phyloP scores from a whole-genome alignment of 192 early-diverging fungal species.

The Podochytrium sp. region DNA sequence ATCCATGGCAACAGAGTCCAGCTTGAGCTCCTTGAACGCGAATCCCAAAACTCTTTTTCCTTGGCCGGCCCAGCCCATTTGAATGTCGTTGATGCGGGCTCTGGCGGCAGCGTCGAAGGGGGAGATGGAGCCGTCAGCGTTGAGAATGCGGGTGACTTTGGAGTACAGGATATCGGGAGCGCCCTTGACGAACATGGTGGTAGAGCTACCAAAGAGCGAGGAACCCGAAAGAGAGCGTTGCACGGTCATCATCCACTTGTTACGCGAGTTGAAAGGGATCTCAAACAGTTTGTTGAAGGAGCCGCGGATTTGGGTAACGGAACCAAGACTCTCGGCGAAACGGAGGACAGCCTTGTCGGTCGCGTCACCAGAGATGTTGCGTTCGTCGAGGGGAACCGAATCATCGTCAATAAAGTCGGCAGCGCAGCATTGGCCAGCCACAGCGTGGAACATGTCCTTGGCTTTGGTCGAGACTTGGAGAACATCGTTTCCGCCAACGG shows the following conservation, averaged over 20 bases:
- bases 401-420: conserved; percentile 65
- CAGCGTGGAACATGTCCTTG: not conserved
- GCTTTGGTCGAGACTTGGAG: not conserved
- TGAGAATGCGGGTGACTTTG: conserved; percentile 70
- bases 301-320: conserved; percentile 33
- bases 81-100: conserved; percentile 59
- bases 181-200: conserved; percentile 73
- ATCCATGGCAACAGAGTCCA: not conserved
- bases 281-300: conserved; percentile 75
- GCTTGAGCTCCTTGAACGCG: conserved; percentile 50
- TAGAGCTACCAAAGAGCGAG: not conserved
- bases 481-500: conserved; percentile 3
- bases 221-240: not conserved
- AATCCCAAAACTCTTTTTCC: conserved; percentile 91
- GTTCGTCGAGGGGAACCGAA: conserved; percentile 56
- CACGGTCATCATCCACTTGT: conserved; percentile 90
- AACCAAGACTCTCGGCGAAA: conserved; percentile 42
- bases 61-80: conserved; percentile 60
- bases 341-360: conserved; percentile 41
- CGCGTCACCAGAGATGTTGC: conserved; percentile 54
- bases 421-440: conserved; percentile 63
- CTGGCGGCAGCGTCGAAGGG: conserved; percentile 50
- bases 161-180: conserved; percentile 75
- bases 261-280: conserved; percentile 90
- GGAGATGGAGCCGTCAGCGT: conserved; percentile 47